A percentile compares a stretch with the other conserved stretches of the same genome.
phyloP scores from a whole-genome alignment of 441 rosid species.

The Brassica hybrid region DNA sequence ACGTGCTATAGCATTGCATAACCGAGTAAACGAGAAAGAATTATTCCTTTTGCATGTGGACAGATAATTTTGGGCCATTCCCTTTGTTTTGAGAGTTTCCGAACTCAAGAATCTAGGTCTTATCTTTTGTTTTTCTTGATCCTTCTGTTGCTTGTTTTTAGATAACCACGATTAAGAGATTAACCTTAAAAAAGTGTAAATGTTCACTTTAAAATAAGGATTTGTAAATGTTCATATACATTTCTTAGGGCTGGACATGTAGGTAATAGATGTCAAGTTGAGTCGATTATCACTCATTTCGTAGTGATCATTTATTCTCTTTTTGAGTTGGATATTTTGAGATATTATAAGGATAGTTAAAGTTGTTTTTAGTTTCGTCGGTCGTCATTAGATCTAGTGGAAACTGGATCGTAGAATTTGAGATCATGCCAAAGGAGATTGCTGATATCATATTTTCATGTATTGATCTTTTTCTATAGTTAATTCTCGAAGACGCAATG shows the following conservation, averaged over 20 bases:
- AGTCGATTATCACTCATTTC: background rate
- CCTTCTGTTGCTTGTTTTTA: constrained; percentile 4
- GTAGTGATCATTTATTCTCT: background rate
- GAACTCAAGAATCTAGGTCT: constrained; percentile 35
- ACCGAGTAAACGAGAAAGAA: constrained; percentile 34
- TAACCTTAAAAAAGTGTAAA: too few relatives aligned
- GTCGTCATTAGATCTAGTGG: constrained; percentile 37
- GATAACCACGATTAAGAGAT: background rate
- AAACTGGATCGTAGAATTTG: constrained; percentile 27
- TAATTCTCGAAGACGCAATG: background rate
- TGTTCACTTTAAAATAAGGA: too few relatives aligned
- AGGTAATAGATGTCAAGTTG: background rate
- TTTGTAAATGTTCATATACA: too few relatives aligned
- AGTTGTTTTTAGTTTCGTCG: constrained; percentile 21
- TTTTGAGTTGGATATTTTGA: background rate
- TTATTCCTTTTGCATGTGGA: constrained; percentile 45
- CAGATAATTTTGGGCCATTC: constrained; percentile 24
- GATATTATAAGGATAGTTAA: constrained; percentile 5
- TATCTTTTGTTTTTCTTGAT: background rate
- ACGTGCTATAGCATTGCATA: constrained; percentile 34
- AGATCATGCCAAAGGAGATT: constrained; percentile 17
- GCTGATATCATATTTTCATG: constrained; percentile 16
- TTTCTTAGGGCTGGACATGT: background rate
- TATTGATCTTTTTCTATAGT: background rate
- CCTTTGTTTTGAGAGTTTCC: constrained; percentile 39